Evolutionary conservation across 495 filamentous ascomycete genomes (phyloP).

Genomic region (Penicillium antarcticum): DNA sequence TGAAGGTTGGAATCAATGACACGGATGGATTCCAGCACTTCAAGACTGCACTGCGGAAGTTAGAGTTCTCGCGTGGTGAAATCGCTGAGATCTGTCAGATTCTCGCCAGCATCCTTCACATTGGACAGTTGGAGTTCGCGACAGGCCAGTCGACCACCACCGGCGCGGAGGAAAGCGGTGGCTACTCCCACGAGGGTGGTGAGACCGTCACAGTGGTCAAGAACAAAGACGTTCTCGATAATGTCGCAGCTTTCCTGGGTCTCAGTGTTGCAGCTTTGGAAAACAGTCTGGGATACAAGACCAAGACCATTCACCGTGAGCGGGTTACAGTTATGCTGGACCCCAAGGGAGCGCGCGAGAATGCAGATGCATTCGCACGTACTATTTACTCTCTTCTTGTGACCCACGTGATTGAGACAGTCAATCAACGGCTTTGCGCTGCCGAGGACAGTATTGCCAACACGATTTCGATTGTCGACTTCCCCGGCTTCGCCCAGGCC

Average conservation of each 20-base stretch:
- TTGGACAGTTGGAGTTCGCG: constrained; percentile 91
- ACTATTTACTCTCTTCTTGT: constrained; percentile 95
- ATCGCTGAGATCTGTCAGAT: constrained; percentile 97
- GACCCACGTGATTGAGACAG: constrained; percentile 84
- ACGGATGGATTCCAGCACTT: constrained; percentile 94
- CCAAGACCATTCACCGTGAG: constrained; percentile 90
- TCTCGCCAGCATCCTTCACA: constrained; percentile 85
- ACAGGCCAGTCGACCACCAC: constrained; percentile 74
- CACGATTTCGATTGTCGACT: constrained; percentile 92
- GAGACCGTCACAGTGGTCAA: constrained; percentile 80
- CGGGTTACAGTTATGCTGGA: constrained; percentile 97
- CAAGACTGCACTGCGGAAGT: constrained; percentile 89
- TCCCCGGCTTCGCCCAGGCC: constrained; percentile 88
- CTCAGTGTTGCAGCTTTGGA: constrained; percentile 77
- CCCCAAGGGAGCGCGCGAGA: constrained; percentile 80
- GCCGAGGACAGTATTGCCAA: constrained; percentile 85
- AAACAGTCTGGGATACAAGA: constrained; percentile 86
- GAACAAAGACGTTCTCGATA: constrained; percentile 85
- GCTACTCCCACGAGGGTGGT: constrained; percentile 91
- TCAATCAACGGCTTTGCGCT: constrained; percentile 88
- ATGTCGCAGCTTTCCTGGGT: constrained; percentile 89
- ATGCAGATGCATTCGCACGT: constrained; percentile 89
- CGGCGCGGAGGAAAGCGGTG: constrained; percentile 85
- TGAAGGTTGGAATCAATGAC: constrained; percentile 96
- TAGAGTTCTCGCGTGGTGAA: constrained; percentile 88